These are phyloP conservation scores for Vaccinium myrtillus DNA, from an alignment of 148 eudicot genomes.

Conservation along the genomic window DNA sequence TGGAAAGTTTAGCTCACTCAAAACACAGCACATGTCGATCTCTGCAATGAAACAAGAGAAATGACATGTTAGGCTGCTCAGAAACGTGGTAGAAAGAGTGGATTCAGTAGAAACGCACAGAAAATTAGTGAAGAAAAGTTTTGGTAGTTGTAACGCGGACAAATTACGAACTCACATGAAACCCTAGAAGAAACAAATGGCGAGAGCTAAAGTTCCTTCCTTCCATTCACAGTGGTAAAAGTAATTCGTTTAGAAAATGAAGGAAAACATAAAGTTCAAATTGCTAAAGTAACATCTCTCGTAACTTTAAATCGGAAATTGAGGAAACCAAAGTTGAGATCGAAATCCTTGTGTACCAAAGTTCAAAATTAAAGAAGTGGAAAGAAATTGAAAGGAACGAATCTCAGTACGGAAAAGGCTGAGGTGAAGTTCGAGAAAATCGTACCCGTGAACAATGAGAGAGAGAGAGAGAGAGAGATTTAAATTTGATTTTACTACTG, in stretches of 20 bases:
- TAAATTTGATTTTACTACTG: background rate
- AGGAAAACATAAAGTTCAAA: slow-evolving; percentile 11
- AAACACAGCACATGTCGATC: background rate
- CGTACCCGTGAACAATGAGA: background rate
- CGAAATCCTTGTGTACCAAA: background rate
- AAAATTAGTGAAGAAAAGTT: background rate
- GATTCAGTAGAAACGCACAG: background rate
- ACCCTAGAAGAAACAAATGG: slow-evolving; percentile 2
- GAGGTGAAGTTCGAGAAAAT: slow-evolving; percentile 15
- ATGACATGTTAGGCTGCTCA: background rate
- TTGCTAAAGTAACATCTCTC: background rate
- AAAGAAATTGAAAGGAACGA: slow-evolving; percentile 10
- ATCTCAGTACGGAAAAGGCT: slow-evolving; percentile 20
- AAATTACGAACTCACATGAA: background rate
- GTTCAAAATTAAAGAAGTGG: background rate
- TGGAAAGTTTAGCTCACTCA: background rate
- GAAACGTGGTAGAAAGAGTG: background rate
- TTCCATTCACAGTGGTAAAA: background rate
- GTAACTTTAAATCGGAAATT: background rate
- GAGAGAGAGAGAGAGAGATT: background rate
- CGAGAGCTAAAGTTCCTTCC: too few relatives aligned
- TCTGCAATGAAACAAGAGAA: background rate
- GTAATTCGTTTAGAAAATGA: background rate
- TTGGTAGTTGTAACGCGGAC: background rate
- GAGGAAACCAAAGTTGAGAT: slow-evolving; percentile 1